Evolutionary conservation across 192 early-diverging fungal genomes (phyloP), one percentile per base, ranked within the genome.

Genomic region (Coemansia sp.): DNA sequence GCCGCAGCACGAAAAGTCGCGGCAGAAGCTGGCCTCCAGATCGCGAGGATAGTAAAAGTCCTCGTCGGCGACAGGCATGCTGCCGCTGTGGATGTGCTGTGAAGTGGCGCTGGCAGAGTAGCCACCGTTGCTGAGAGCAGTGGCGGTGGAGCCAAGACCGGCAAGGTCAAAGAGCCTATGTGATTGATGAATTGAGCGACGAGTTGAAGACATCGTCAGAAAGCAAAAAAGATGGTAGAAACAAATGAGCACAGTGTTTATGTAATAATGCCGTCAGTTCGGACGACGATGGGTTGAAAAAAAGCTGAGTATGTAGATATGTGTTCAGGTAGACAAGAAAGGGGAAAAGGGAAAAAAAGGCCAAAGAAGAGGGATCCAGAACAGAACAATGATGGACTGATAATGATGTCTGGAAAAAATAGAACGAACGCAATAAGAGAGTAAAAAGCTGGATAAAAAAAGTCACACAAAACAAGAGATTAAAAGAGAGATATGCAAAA

Each of bases 1-100:
- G 33, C 96, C 96, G 73, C 96, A 98, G 87, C 96, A 98, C 59
- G 87, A 87, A 72, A 96, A 98, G 88, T 98, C 93, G 79, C 93
- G 92, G 83, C 95, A 97, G 80, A 95, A 98, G 57, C 88, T 86
- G 80, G 91, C 90, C 76, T 98, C 95, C 8, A 96, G 87, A 62
- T 90, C 90, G 67, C 87, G 88, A 35, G 87, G 83, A 22, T 89
- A 88, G 62, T 84, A 79, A 32, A 82, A 78, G 71, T 85, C 79
- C 43, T 82, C 84, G 71, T 78, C 76, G n/a, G 43, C 71, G 36
- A 66, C 15, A 33, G 67, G 55, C 65, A 69, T 64, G 61, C 39
- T 43, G 60, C 51, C 32, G 41, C 7, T 39, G 33, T 61, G 56
- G 62, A 43, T 54, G 34, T 65, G 67, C 43, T 56, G 54, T 9